Percentiles rank a stretch among this genome's conserved stretches.
phyloP scores from a whole-genome alignment of 2,329 filamentous ascomycete species.

The Byssothecium circinans region DNA sequence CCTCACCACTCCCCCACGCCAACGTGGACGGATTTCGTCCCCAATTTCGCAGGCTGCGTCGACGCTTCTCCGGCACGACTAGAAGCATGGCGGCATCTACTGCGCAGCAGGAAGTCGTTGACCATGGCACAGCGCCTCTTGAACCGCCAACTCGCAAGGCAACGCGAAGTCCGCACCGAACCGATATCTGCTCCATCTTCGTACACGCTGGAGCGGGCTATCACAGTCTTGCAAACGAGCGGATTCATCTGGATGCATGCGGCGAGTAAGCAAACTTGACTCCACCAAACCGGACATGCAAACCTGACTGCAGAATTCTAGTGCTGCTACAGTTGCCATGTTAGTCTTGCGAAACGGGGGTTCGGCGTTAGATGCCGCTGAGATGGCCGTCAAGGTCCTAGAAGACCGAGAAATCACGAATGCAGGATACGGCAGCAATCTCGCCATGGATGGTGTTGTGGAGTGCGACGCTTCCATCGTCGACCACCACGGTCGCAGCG shows the following conservation, averaged over 20 bases:
- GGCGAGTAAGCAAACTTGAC: constrained; percentile 67
- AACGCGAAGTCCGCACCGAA: constrained; percentile 40
- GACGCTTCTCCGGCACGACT: constrained; percentile 23
- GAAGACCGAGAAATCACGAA: constrained; percentile 97
- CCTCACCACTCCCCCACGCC: not conserved
- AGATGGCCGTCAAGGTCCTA: constrained; percentile 81
- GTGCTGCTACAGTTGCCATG: constrained; percentile 85
- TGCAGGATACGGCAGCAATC: constrained; percentile 91
- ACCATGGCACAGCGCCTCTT: constrained; percentile 24
- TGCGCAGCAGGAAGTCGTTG: constrained; percentile 20
- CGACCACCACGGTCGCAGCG: constrained; percentile 86
- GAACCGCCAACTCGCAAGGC: constrained; percentile 43
- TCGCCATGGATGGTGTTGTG: constrained; percentile 85
- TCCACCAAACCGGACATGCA: not conserved
- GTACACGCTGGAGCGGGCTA: constrained; percentile 95
- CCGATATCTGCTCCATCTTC: constrained; percentile 75
- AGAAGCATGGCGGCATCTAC: constrained; percentile 29
- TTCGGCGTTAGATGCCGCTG: constrained; percentile 83
- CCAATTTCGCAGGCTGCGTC: constrained; percentile 28
- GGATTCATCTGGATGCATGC: constrained; percentile 81
- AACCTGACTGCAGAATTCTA: constrained; percentile 46
- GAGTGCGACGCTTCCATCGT: constrained; percentile 95
- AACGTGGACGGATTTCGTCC: constrained; percentile 28
- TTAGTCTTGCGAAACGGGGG: constrained; percentile 75
- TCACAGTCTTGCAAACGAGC: constrained; percentile 85